Conservation (phyloP, 2,329 filamentous ascomycete genomes). For the Colletotrichum magnum region DNA sequence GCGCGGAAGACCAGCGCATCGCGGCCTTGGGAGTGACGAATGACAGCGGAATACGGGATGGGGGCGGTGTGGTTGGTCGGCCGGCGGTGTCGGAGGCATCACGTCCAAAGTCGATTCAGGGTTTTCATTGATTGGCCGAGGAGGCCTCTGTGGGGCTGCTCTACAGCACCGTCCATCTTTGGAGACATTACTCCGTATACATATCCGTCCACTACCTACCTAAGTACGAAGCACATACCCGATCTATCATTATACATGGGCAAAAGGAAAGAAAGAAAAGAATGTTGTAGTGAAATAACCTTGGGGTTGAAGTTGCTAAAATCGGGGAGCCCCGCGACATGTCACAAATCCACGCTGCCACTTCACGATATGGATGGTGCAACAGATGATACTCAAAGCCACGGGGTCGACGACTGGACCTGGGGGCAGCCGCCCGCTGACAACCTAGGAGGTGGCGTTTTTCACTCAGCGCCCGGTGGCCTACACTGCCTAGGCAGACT, state of each 20-base stretch:
- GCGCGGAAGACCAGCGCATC: constrained; percentile 31
- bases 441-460: no score
- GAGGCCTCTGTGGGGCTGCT: background rate
- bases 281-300: background rate
- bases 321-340: constrained; percentile 13
- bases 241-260: no score
- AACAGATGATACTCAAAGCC: constrained; percentile 11
- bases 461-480: no score
- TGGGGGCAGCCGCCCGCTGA: background rate
- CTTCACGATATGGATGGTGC: constrained; percentile 24
- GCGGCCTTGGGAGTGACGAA: constrained; percentile 19
- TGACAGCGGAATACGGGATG: background rate
- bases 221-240: no score
- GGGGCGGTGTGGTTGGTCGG: constrained; percentile 21
- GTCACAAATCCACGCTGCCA: constrained; percentile 10
- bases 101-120: no score
- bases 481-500: no score
- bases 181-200: no score
- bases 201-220: no score
- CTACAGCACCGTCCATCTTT: background rate
- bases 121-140: constrained; percentile 24
- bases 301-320: constrained; percentile 15
- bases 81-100: no score
- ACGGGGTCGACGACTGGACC: constrained; percentile 14
- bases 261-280: no score